Evolutionary conservation across 2,329 filamentous ascomycete genomes (phyloP).

Genomic region (Colletotrichum cuscutae): DNA sequence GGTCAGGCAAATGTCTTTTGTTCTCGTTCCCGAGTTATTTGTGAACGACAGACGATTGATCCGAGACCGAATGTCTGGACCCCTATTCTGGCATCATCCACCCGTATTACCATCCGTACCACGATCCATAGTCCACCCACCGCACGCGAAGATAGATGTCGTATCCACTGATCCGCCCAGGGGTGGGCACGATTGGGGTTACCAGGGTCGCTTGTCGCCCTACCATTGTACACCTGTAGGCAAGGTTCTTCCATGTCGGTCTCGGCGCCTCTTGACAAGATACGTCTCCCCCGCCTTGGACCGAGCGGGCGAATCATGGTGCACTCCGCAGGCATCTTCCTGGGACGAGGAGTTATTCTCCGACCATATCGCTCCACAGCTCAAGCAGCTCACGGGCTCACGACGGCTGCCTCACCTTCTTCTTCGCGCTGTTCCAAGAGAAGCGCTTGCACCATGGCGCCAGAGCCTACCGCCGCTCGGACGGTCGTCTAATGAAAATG

Average conservation of each 20-base stretch:
- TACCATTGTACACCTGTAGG: not conserved
- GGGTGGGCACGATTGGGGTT: slow-evolving; percentile 3
- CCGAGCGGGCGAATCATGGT: slow-evolving; percentile 5
- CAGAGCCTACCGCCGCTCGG: slow-evolving; percentile 12
- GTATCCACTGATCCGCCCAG: slow-evolving; percentile 32
- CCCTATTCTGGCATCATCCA: slow-evolving; percentile 2
- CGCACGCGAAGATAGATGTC: not conserved
- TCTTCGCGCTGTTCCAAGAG: slow-evolving; percentile 10
- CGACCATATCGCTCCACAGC: slow-evolving; percentile 1
- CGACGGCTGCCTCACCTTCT: slow-evolving; percentile 16
- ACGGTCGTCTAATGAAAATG: slow-evolving; percentile 13
- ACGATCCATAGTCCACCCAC: not conserved
- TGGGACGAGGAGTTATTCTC: slow-evolving; percentile 14
- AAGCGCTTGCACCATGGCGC: slow-evolving; percentile 9
- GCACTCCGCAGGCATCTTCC: slow-evolving; percentile 11
- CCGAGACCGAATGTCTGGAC: not conserved
- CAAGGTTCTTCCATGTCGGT: slow-evolving; percentile 23
- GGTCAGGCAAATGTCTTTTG: not conserved
- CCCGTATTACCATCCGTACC: not conserved
- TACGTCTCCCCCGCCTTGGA: slow-evolving; percentile 1
- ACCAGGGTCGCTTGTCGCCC: not conserved
- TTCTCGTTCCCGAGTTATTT: not conserved
- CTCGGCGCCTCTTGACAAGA: slow-evolving; percentile 25
- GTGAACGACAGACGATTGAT: not conserved
- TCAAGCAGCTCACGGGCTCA: slow-evolving; percentile 14